phyloP scores from a whole-genome alignment of 371 early-diverging fungal species.

The Cokeromyces recurvatus region DNA sequence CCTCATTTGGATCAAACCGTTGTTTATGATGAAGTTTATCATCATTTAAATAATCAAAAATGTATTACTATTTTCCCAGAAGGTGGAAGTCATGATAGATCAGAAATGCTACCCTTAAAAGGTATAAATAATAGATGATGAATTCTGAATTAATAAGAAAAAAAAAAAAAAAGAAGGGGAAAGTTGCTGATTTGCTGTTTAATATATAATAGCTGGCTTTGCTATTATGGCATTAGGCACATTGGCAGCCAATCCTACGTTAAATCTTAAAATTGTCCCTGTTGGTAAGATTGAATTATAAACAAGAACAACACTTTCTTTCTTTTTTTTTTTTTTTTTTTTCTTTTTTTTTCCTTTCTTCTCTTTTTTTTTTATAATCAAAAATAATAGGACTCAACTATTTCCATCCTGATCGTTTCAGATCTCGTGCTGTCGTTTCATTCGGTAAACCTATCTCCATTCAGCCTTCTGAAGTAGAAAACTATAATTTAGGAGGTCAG shows the following conservation, averaged over 20 bases:
- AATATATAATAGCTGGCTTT: constrained; percentile 67
- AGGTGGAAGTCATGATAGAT: constrained; percentile 95
- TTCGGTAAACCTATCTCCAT: constrained; percentile 89
- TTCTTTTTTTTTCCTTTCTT: background rate
- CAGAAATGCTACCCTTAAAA: constrained; percentile 94
- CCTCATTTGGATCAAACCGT: constrained; percentile 88
- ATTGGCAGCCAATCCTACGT: constrained; percentile 70
- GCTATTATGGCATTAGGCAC: constrained; percentile 92
- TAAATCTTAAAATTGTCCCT: constrained; percentile 90
- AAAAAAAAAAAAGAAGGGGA: too few relatives aligned
- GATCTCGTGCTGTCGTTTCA: constrained; percentile 94
- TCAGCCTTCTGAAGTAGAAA: constrained; percentile 66
- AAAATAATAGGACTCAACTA: constrained; percentile 74
- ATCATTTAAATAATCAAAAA: constrained; percentile 67
- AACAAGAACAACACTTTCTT: background rate
- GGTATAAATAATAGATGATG: constrained; percentile 23
- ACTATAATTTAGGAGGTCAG: constrained; percentile 77
- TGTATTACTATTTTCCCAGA: constrained; percentile 97
- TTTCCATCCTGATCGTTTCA: constrained; percentile 94
- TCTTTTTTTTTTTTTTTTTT: too few relatives aligned
- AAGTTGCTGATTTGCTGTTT: too few relatives aligned
- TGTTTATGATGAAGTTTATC: constrained; percentile 81
- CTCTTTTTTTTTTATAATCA: background rate
- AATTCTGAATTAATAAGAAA: background rate
- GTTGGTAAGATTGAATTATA: constrained; percentile 41